phyloP scores from a whole-genome alignment of 257 asterid genomes.

The Henckelia pumila region DNA sequence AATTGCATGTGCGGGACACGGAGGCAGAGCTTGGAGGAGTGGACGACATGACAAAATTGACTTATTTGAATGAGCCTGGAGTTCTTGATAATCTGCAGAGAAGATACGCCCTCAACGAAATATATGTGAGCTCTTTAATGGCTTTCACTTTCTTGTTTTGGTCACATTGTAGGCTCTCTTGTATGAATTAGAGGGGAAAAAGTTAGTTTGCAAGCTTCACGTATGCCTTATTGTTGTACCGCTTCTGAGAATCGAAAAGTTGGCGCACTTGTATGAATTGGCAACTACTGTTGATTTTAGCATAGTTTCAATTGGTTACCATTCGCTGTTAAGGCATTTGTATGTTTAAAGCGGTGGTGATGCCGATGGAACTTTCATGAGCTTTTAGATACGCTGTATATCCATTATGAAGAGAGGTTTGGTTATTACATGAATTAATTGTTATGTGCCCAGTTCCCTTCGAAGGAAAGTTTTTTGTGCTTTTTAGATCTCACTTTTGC shows the following conservation, averaged over 20 bases:
- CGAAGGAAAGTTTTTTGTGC: background rate
- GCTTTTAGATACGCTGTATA: no score
- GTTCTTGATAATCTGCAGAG: conserved; percentile 90
- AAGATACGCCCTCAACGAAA: conserved; percentile 85
- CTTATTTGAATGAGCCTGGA: conserved; percentile 91
- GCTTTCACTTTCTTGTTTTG: background rate
- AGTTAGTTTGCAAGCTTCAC: background rate
- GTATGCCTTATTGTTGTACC: background rate
- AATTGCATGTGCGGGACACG: conserved; percentile 71
- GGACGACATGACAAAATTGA: conserved; percentile 94
- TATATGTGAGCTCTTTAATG: conserved; percentile 58
- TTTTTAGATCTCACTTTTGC: background rate
- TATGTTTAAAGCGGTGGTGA: background rate
- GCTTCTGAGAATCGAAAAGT: background rate
- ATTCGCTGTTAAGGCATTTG: no score
- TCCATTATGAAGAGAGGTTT: no score
- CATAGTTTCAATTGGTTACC: no score
- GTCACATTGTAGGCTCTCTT: background rate
- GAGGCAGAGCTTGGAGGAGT: conserved; percentile 97
- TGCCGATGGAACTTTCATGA: no score
- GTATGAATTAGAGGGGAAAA: conserved; percentile 3
- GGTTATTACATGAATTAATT: no score
- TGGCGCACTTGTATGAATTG: background rate
- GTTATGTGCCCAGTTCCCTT: background rate
- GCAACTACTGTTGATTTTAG: no score